Base-by-base conservation (phyloP, 371 early-diverging fungal species). In the Rhizopus stolonifer region DNA sequence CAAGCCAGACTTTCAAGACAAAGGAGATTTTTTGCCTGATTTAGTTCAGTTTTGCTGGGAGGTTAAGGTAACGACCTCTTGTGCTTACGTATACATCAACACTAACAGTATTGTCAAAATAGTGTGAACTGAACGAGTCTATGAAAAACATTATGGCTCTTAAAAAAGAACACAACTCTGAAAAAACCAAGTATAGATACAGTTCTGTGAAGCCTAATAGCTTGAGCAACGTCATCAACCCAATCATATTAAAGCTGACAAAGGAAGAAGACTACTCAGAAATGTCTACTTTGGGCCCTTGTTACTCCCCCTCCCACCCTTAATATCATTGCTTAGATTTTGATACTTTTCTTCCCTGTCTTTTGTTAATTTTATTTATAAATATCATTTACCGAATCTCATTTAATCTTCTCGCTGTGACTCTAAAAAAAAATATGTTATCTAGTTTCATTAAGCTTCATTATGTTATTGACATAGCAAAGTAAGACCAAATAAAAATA, bases 81-180 rank as follows among this genome's bases (percentile, higher is more conserved):
- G 33, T 38, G 38, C 14, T 50, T 50, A 40, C 26, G 15, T 15
- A 39, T 39, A 25, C 29, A 39, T 5, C 23, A 50, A 26, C 38
- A 50, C 50, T 50, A 50, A 50, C 40, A 26, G 26, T 26, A 50
- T 50, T 50, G 40, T 39, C 40, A 50, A 50, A 50, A 50, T 44
- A 52, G 52, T 8, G 45, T 25, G 18, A 44, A 33, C 23, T 52
- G 32, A 25, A 52, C 13, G 52, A 52, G 45, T 22, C 45, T 32
- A 34, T 52, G 15, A 15, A 32, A 21, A 52, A 52, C 45, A 43
- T 52, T 25, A 33, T 45, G 11, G 45, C 18, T 21, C 45, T 52
- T 33, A 43, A 44, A 44, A 36, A 52, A 44, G 45, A 38, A 14
- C 52, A 52, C 33, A 33, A 33, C 17, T 33, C 15, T 43, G 18